Evolutionary conservation across 2,329 filamentous ascomycete genomes (phyloP), one percentile per base, ranked within the genome.

Genomic region (Colletotrichum navitas): DNA sequence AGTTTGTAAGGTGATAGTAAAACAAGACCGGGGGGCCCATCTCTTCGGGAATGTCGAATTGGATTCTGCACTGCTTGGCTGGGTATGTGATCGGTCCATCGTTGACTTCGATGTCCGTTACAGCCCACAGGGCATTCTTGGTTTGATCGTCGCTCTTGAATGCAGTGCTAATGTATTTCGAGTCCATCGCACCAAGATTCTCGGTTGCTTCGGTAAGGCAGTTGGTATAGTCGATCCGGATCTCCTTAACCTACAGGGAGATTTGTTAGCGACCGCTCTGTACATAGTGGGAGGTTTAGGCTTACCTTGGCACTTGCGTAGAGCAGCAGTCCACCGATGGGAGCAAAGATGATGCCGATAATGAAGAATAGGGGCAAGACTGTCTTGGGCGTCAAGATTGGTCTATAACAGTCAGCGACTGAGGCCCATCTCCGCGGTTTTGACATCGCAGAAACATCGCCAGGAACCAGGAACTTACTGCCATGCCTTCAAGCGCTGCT

Each of bases 401-500:
- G 95, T 84, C 94, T 96, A 79, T 68, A 54, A 36, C n/a, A 56
- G 64, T 78, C 58, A 74, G 73, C 63, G 21, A 56, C 51, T 5
- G 32, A 59, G 18, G 39, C 61, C 47, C n/a, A 36, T 62, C 26
- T 49, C 58, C 7, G 47, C 59, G 56, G 24, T 47, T 60, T 55
- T 36, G 26, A 34, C 34, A 10, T 47, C 56, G 29, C 32, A 54
- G 70, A 67, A 34, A 73, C 71, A 59, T 74, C 66, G 81, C 87
- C 78, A 86, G 76, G 56, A 52, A 89, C 87, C 78, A 86, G 76
- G 55, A 52, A 89, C 94, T 83, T 87, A 97, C 92, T 99, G 96
- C 96, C 96, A 99, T 85, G 96, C 96, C 85, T 98, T 98, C 82
- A 99, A 85, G 80, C 96, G 91, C 83, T 99, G 96, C 81, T 99